Evolutionary conservation across 2,329 filamentous ascomycete species (phyloP), one percentile per base, ranked within the genome.

Genomic region (Verticillium longisporum): DNA sequence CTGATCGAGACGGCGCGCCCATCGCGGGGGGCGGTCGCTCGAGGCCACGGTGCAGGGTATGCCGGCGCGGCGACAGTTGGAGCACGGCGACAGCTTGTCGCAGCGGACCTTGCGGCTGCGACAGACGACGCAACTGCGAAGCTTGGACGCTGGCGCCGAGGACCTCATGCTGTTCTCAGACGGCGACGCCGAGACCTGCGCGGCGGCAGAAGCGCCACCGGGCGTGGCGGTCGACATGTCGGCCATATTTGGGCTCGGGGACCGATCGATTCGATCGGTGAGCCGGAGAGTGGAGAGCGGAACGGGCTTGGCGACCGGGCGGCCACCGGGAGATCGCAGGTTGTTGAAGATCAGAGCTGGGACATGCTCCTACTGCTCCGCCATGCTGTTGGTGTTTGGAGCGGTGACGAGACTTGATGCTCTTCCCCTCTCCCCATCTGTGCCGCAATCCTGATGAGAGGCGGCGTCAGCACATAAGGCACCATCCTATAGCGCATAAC

Each of bases 51-150:
- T 71, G 63, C 83, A 86, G 10, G 77, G 72, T 50, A 85, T 83
- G 58, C 78, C 76, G 11, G 78, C 82, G 4, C 78, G 76, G 10
- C 78, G 79, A 66, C 83, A 86, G 65, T 84, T 85, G 4, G 82
- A 80, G 65, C 83, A 86, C 1, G 83, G 83, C 3, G 78, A 79
- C 54, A 73, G 70, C 69, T 84, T 85, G 67, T 85, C 80, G 68
- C 83, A 86, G 55, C 81, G 80, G 4, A 86, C 83, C 65, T 85
- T 85, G 55, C 83, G 81, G 37, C 70, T 74, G 54, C 83, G 77
- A 63, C 83, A 86, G 3, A 78, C 74, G 4, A 80, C 73, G 59
- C 81, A 83, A 67, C 80, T 82, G 59, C 80, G 78, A 58, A 68
- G 69, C 65, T 80, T 77, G 54, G 54, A 36, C 34, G 38, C 45